Base-by-base conservation (phyloP, 176 grass and related monocot species). In the Phoenix roebelenii region DNA sequence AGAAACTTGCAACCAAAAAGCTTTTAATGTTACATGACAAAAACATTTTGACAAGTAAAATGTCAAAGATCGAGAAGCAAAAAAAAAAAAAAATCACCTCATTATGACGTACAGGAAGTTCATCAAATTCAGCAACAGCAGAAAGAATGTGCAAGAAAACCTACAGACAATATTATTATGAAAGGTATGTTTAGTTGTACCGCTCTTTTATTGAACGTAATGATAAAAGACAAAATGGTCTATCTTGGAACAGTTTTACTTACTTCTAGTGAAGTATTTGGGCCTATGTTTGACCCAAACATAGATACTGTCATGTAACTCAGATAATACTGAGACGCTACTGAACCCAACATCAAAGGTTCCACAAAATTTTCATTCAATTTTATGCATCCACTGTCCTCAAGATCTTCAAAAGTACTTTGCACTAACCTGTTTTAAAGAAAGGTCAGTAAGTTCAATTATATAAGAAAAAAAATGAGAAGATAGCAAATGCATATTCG, bases 301-400 rank as follows among this genome's bases (percentile, higher is more conserved):
- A 97, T 97, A 55, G 87, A 97, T 32, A 90, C 92, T 3, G 92
- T 97, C 63, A 65, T 76, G 80, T 97, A 97, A 77, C 92, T 96
- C 55, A 96, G 83, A 71, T 96, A 96, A 74, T 96, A 96, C 62
- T 96, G 92, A 59, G 92, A 90, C 55, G 92, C 92, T 76, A 90
- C 87, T 65, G 89, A 87, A 26, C 92, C 86, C 73, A 96, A 84
- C 85, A 96, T 96, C 72, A 82, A 82, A 51, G 79, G 69, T 44
- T 97, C 77, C 4, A 90, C 92, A 55, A 78, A 85, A 61, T 73
- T 74, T 30, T 95, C 91, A 69, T 82, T 79, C 25, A 90, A 72
- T 76, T 77, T 88, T 78, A 97, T 85, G 75, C 92, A 97, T 63
- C 92, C 92, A 77, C 87, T 85, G 54, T 97, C 92, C 77, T 97